Base-by-base conservation (phyloP, 495 filamentous ascomycete genomes). In the Tuber borchii region DNA sequence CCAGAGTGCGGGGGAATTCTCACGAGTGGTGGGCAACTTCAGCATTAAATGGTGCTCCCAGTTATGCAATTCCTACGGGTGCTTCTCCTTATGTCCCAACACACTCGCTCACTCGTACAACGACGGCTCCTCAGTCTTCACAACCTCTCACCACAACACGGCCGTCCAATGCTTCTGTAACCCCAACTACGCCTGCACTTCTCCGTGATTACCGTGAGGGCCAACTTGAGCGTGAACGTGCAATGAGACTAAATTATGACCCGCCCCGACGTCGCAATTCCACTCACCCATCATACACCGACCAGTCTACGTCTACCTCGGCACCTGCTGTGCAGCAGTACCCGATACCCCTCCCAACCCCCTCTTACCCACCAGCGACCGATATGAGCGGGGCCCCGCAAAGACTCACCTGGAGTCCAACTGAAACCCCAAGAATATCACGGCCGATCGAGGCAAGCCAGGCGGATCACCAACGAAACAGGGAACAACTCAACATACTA, bases 201-300 rank as follows among this genome's bases (percentile, higher is more conserved):
- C 75, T 82, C 42, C 81, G 78, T 69, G 78, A 82, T 61, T 78
- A 80, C 34, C 81, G 81, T 70, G 81, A 83, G 70, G 20, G 74
- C 19, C 74, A 76, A 51, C 45, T 75, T 31, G 75, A 74, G 44
- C 45, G 76, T 45, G 79, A 81, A 37, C 79, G 80, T 71, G 79
- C 75, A 37, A 75, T 76, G 68, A 78, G 80, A 69, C 80, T 77
- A 37, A 81, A 78, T 37, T 76, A 80, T 69, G 81, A 83, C 34
- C 77, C 75, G 10, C 81, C 81, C 34, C 79, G 80, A 37, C 78
- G 81, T 26, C 73, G 81, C 20, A 83, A 82, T 39, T 82, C 81
- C n/a, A 80, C 76, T 26, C 80, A 82, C 39, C 81, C 81, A n/a
- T 82, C 80, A 40, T 82, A 82, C 44, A 73, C 71, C 37, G 80